Percentiles rank a stretch among this genome's conserved stretches.
phyloP scores from a whole-genome alignment of 2,329 filamentous ascomycete species.

The Trichoderma asperellum region DNA sequence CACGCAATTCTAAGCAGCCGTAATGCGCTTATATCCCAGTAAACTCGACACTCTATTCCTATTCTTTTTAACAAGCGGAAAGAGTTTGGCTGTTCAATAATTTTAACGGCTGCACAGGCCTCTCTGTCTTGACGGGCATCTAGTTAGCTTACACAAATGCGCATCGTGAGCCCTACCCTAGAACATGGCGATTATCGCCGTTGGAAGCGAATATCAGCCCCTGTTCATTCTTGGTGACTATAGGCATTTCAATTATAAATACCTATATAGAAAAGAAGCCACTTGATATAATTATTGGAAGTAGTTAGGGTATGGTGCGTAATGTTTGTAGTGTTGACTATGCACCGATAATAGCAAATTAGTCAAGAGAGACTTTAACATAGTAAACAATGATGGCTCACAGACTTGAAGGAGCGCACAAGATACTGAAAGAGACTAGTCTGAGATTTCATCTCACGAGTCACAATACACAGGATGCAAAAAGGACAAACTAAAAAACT shows the following conservation, averaged over 20 bases:
- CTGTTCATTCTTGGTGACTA: not conserved
- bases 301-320: too few species aligned
- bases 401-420: too few species aligned
- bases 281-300: not conserved
- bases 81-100: not conserved
- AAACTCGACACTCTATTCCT: not conserved
- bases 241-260: not conserved
- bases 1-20: not conserved
- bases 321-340: too few species aligned
- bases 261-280: not conserved
- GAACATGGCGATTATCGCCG: not conserved
- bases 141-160: not conserved
- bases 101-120: not conserved
- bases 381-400: too few species aligned
- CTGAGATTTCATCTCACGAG: too few species aligned
- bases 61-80: not conserved
- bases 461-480: too few species aligned
- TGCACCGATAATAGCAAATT: too few species aligned
- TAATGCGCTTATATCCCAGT: not conserved
- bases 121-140: too few species aligned
- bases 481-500: too few species aligned
- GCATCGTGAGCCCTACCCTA: not conserved
- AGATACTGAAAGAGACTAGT: too few species aligned
- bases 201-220: not conserved
- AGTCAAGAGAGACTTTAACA: too few species aligned